Conservation (phyloP, 129 eudicot species). For the Oenanthe sinensis region DNA sequence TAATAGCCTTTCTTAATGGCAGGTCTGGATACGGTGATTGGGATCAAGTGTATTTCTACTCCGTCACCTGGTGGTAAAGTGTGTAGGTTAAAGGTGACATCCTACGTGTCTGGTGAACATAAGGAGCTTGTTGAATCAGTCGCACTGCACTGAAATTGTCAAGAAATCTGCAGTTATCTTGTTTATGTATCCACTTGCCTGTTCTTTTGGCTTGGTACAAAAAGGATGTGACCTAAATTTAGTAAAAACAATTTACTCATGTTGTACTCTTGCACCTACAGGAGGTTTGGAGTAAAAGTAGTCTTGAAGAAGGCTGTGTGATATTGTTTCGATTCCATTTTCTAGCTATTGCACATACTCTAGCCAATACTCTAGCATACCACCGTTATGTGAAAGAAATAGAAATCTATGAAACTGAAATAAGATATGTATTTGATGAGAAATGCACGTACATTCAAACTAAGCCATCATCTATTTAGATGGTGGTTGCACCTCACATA, state of each 20-base stretch:
- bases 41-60: slow-evolving; percentile 51
- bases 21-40: slow-evolving; percentile 69
- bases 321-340: not conserved
- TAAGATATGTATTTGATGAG: not conserved
- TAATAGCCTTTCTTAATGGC: slow-evolving; percentile 12
- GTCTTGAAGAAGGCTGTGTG: not conserved
- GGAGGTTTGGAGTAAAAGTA: not conserved
- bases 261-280: not conserved
- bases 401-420: not conserved
- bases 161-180: not conserved
- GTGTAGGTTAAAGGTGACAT: slow-evolving; percentile 43
- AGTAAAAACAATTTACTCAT: not conserved
- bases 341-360: not conserved
- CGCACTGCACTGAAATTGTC: slow-evolving; percentile 35
- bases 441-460: not conserved
- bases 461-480: not conserved
- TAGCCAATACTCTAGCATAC: no score
- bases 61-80: slow-evolving; percentile 30
- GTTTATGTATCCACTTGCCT: not conserved
- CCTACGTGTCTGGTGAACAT: slow-evolving; percentile 48
- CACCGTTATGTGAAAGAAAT: no score
- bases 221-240: not conserved
- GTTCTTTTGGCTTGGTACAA: not conserved
- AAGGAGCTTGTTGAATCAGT: slow-evolving; percentile 54
- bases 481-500: not conserved